Conservation (phyloP, 2,329 filamentous ascomycete genomes). For the Huntiella moniliformis region DNA sequence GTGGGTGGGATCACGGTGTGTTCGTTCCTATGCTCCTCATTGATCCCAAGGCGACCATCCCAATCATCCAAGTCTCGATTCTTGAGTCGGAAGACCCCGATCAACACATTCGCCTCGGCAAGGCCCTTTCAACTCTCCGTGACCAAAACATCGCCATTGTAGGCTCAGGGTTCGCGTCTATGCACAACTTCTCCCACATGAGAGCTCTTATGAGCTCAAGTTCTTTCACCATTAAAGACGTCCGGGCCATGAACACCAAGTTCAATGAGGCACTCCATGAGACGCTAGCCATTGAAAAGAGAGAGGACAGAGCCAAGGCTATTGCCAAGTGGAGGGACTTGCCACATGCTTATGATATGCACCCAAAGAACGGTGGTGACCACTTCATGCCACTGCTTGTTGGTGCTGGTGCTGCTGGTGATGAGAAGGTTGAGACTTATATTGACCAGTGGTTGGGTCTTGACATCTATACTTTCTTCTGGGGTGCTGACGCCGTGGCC, state of each 20-base stretch:
- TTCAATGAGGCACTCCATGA: constrained; percentile 31
- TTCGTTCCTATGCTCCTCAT: constrained; percentile 39
- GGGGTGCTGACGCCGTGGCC: constrained; percentile 21
- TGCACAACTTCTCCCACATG: constrained; percentile 36
- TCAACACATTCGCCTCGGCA: constrained; percentile 32
- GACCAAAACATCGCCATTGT: constrained; percentile 36
- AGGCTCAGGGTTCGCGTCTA: constrained; percentile 39
- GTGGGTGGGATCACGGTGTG: constrained; percentile 41
- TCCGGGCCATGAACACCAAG: constrained; percentile 16
- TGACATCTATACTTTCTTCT: constrained; percentile 37
- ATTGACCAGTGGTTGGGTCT: constrained; percentile 29
- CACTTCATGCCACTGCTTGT: constrained; percentile 42
- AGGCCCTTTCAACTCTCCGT: constrained; percentile 30
- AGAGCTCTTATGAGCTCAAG: constrained; percentile 18
- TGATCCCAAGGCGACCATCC: constrained; percentile 30
- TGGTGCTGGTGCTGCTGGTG: constrained; percentile 31
- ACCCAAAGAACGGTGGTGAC: constrained; percentile 33
- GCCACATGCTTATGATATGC: constrained; percentile 31
- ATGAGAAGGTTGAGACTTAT: constrained; percentile 26
- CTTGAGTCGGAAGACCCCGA: constrained; percentile 31
- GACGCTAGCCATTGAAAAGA: constrained; percentile 20
- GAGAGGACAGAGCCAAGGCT: constrained; percentile 20
- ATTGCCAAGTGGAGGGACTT: constrained; percentile 30
- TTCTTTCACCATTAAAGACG: constrained; percentile 11
- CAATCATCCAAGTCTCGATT: constrained; percentile 39